Conservation (phyloP, 768 basidiomycete species). For the Boletus pseudo-olivaceus region DNA sequence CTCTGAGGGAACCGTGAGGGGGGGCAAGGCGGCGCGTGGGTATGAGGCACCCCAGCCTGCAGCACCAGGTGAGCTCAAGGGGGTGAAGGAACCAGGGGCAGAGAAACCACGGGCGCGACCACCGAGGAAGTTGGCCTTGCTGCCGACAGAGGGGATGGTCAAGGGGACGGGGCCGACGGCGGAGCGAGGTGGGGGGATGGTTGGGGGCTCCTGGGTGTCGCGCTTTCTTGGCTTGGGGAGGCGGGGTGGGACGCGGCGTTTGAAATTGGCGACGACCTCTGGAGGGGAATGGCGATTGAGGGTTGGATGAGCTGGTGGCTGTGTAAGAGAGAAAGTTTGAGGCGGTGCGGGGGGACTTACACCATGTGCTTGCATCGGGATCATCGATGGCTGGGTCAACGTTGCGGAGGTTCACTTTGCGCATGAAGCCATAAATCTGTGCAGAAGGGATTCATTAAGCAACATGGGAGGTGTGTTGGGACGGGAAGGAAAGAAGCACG, state of each 20-base stretch:
- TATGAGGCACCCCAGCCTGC: slow-evolving; percentile 59
- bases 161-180: slow-evolving; percentile 68
- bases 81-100: slow-evolving; percentile 76
- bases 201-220: slow-evolving; percentile 62
- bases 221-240: slow-evolving; percentile 85
- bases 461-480: slow-evolving; percentile 22
- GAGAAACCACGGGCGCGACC: slow-evolving; percentile 78
- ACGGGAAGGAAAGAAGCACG: slow-evolving; percentile 40
- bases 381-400: slow-evolving; percentile 94
- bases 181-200: slow-evolving; percentile 73
- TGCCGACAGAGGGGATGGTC: slow-evolving; percentile 43
- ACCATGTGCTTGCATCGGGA: slow-evolving; percentile 96
- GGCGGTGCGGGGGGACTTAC: slow-evolving; percentile 48
- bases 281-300: slow-evolving; percentile 87
- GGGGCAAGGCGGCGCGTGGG: slow-evolving; percentile 66
- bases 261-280: slow-evolving; percentile 91
- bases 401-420: slow-evolving; percentile 93
- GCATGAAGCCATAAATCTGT: slow-evolving; percentile 98
- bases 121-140: slow-evolving; percentile 38
- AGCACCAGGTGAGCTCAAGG: slow-evolving; percentile 56
- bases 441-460: slow-evolving; percentile 22
- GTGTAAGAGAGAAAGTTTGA: slow-evolving; percentile 17
- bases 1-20: slow-evolving; percentile 79
- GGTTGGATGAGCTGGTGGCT: slow-evolving; percentile 74
- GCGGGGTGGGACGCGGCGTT: slow-evolving; percentile 91